Percentiles rank a stretch among this genome's conserved stretches.
Evolutionary conservation across 306 rosid species (phyloP).

Genomic region (Pueraria montana): DNA sequence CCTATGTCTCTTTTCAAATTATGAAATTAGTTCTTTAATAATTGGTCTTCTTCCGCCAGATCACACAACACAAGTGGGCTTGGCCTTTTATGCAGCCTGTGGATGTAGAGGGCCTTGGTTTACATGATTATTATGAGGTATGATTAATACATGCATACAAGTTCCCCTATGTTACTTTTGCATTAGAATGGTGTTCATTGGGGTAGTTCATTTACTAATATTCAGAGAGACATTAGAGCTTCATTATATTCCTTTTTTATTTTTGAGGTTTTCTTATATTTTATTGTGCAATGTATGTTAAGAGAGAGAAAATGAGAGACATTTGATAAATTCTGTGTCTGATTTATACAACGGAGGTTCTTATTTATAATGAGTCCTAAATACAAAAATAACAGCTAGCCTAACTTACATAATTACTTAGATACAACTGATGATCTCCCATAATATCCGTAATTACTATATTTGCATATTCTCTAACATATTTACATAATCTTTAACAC

Average conservation of each 20-base stretch:
- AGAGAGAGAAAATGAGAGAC: not conserved
- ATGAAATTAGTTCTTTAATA: slow-evolving; percentile 19
- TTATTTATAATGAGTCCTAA: not conserved
- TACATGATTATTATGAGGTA: slow-evolving; percentile 92
- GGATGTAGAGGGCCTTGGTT: slow-evolving; percentile 90
- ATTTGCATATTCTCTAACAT: not conserved
- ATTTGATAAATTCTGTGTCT: not conserved
- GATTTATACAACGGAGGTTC: not conserved
- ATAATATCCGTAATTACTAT: not conserved
- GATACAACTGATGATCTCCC: not conserved
- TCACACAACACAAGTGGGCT: slow-evolving; percentile 90
- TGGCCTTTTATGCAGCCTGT: slow-evolving; percentile 98
- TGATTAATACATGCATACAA: slow-evolving; percentile 32
- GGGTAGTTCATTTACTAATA: slow-evolving; percentile 18
- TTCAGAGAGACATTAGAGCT: slow-evolving; percentile 15
- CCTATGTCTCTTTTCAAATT: slow-evolving; percentile 15
- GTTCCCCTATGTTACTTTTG: slow-evolving; percentile 20
- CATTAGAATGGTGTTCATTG: slow-evolving; percentile 19
- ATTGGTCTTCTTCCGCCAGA: slow-evolving; percentile 62
- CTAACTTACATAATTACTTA: not conserved
- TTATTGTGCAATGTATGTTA: not conserved
- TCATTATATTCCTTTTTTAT: slow-evolving; percentile 7
- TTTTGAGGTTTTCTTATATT: slow-evolving; percentile 15
- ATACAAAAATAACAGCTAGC: not conserved
- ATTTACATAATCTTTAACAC: not conserved